Conservation (phyloP, 2,329 filamentous ascomycete species). For the Fusarium secorum region DNA sequence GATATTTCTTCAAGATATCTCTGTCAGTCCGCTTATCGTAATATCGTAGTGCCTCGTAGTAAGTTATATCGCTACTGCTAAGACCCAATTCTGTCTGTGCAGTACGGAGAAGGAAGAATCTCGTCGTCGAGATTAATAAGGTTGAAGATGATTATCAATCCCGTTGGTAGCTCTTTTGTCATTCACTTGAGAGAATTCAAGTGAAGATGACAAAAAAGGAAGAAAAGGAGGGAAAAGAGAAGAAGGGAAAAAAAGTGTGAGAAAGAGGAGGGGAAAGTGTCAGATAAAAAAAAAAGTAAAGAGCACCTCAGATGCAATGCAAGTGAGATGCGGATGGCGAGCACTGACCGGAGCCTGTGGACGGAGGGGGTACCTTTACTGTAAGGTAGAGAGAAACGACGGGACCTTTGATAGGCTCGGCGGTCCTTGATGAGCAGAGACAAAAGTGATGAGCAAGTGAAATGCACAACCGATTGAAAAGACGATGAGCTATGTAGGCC, state of each 20-base stretch:
- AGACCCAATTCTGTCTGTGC: slow-evolving; percentile 15
- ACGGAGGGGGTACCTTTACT: slow-evolving; percentile 14
- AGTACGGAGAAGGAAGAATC: slow-evolving; percentile 13
- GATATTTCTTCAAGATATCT: slow-evolving; percentile 17
- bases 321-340: slow-evolving; percentile 27
- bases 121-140: slow-evolving; percentile 11
- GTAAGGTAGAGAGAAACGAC: background rate
- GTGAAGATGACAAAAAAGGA: slow-evolving; percentile 29
- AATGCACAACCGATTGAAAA: slow-evolving; percentile 12
- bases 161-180: slow-evolving; percentile 11
- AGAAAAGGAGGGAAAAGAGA: background rate
- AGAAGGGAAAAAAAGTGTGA: background rate
- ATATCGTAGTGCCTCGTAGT: background rate
- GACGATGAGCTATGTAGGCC: slow-evolving; percentile 10
- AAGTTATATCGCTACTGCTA: slow-evolving; percentile 14
- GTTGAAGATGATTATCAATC: slow-evolving; percentile 13
- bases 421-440: background rate
- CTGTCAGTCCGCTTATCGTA: slow-evolving; percentile 31
- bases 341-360: slow-evolving; percentile 3
- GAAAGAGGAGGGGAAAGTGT: background rate
- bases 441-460: slow-evolving; percentile 1
- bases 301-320: slow-evolving; percentile 18
- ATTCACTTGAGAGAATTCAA: slow-evolving; percentile 33
- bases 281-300: slow-evolving; percentile 10
- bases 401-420: slow-evolving; percentile 19